Conservation (phyloP, 2,329 filamentous ascomycete species). For the Colletotrichum sublineola region DNA sequence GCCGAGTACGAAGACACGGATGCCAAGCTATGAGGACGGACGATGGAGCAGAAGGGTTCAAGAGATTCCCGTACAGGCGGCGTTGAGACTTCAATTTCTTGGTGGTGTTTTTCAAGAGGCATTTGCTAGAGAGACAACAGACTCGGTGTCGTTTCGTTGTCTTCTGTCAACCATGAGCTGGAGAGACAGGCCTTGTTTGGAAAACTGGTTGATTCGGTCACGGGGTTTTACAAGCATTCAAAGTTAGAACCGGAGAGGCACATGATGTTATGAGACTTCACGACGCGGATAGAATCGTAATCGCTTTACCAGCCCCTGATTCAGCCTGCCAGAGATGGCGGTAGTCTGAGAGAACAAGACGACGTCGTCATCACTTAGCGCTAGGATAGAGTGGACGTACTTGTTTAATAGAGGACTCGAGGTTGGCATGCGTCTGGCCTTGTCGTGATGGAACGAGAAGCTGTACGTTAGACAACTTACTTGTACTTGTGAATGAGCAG, state of each 20-base stretch:
- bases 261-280: slow-evolving; percentile 34
- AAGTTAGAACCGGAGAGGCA: slow-evolving; percentile 18
- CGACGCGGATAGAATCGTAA: slow-evolving; percentile 24
- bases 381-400: not conserved
- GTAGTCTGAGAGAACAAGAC: slow-evolving; percentile 16
- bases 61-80: slow-evolving; percentile 15
- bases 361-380: not conserved
- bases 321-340: not conserved
- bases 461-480: not conserved
- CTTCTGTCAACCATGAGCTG: not conserved
- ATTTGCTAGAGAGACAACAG: slow-evolving; percentile 37
- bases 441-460: not conserved
- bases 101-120: slow-evolving; percentile 24
- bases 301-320: slow-evolving; percentile 6
- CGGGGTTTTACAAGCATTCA: slow-evolving; percentile 6
- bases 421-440: slow-evolving; percentile 7
- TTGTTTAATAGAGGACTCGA: not conserved
- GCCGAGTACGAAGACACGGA: slow-evolving; percentile 89
- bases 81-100: slow-evolving; percentile 23
- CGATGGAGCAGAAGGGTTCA: not conserved
- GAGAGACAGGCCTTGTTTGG: slow-evolving; percentile 1
- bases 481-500: not conserved
- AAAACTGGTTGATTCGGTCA: slow-evolving; percentile 16
- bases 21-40: slow-evolving; percentile 75
- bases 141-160: slow-evolving; percentile 21